These are phyloP conservation scores for Murraya paniculata DNA, from an alignment of 345 rosid genomes.

Conservation along the genomic window DNA sequence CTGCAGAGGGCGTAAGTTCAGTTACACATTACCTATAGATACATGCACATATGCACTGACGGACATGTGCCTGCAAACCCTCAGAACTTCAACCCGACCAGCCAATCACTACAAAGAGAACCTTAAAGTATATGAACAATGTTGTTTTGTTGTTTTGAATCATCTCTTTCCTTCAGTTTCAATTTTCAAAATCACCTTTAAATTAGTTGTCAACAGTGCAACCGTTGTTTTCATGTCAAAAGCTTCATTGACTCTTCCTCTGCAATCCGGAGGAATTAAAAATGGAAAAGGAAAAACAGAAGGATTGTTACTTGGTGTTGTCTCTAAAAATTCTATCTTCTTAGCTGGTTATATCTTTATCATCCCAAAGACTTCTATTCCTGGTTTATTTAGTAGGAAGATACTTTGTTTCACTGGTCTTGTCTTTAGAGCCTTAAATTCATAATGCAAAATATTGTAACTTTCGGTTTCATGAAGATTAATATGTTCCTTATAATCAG, in stretches of 20 bases:
- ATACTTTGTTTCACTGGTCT: neutral
- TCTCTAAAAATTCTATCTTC: neutral
- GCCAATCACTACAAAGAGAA: neutral
- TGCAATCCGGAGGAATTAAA: neutral
- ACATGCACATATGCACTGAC: neutral
- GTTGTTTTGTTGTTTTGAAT: slow-evolving; percentile 7
- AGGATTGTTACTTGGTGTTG: neutral
- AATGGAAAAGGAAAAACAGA: too few species aligned
- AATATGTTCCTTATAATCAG: neutral
- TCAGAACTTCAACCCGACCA: neutral
- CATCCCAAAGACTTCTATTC: neutral
- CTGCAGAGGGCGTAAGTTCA: slow-evolving; percentile 74
- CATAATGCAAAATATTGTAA: neutral
- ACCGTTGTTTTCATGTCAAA: neutral
- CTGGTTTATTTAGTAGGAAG: neutral
- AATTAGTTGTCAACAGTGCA: neutral
- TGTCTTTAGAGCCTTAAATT: neutral
- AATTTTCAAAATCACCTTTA: neutral
- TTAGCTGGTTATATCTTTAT: neutral
- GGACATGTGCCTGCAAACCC: neutral
- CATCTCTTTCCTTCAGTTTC: neutral
- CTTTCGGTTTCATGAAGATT: neutral
- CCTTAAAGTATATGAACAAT: neutral
- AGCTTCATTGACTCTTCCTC: neutral
- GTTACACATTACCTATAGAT: neutral